These are phyloP conservation scores for Trypanosoma caninum DNA, from an alignment of 208 protist species.

Conservation along the genomic window DNA sequence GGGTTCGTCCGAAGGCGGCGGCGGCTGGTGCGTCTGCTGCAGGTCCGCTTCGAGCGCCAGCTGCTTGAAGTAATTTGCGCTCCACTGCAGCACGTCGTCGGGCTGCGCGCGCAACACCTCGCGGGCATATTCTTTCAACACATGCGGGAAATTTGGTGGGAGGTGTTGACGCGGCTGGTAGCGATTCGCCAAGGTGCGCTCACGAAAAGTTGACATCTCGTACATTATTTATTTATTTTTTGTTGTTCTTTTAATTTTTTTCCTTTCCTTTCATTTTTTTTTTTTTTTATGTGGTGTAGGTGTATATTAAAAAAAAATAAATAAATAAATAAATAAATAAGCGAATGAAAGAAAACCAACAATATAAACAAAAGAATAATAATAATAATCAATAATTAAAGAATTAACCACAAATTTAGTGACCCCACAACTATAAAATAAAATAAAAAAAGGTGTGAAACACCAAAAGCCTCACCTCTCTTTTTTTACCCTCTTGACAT, in stretches of 20 bases:
- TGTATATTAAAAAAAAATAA: neutral
- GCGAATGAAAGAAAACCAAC: constrained; percentile 3
- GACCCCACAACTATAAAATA: too few species aligned
- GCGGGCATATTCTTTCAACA: constrained; percentile 91
- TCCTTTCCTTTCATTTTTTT: neutral
- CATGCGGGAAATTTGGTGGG: constrained; percentile 78
- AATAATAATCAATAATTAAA: neutral
- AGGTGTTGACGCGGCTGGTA: constrained; percentile 88
- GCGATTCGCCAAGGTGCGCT: constrained; percentile 79
- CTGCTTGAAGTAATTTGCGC: constrained; percentile 89
- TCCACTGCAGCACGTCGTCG: constrained; percentile 88
- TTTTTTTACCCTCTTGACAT: too few species aligned
- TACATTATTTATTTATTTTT: constrained; percentile 1
- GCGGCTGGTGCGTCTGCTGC: constrained; percentile 39
- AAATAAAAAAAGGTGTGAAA: constrained; percentile 6
- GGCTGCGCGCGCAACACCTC: constrained; percentile 92
- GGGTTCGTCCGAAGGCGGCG: constrained; percentile 32
- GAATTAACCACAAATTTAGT: too few species aligned
- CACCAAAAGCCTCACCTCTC: too few species aligned
- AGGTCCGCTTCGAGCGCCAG: constrained; percentile 76
- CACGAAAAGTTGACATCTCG: constrained; percentile 66
- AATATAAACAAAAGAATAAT: constrained; percentile 3
- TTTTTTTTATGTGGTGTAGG: neutral
- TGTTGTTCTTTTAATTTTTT: neutral
- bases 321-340: constrained; percentile 1